Conservation (phyloP, 2,329 filamentous ascomycete species). For the Scortechinia acanthostroma region DNA sequence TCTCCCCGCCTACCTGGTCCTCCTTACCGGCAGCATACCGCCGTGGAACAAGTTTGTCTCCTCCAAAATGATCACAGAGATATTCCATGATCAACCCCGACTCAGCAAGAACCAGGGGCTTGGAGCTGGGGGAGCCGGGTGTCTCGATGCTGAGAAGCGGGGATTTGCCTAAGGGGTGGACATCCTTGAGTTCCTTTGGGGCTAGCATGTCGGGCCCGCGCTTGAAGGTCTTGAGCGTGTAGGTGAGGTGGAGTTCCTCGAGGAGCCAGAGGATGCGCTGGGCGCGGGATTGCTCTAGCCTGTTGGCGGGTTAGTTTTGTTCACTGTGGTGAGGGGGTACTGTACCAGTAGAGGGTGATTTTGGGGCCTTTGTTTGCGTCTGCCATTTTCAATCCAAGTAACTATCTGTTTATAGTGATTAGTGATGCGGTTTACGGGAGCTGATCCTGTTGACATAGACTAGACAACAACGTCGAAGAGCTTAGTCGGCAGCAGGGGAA, state of each 20-base stretch:
- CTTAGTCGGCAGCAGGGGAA: too few species aligned
- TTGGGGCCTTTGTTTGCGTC: conserved; percentile 28
- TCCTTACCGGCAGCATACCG: conserved; percentile 43
- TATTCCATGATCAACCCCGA: conserved; percentile 55
- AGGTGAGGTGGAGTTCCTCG: conserved; percentile 52
- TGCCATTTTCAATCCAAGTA: too few species aligned
- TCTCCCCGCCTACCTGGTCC: conserved; percentile 45
- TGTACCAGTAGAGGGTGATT: conserved; percentile 43
- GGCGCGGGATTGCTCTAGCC: conserved; percentile 57
- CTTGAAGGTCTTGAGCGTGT: conserved; percentile 53
- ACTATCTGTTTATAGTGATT: too few species aligned
- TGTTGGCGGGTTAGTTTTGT: conserved; percentile 14
- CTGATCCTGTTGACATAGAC: too few species aligned
- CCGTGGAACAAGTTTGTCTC: conserved; percentile 22
- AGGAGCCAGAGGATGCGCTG: conserved; percentile 62
- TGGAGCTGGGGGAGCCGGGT: not conserved
- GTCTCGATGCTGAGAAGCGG: conserved; percentile 43
- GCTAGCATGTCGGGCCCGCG: conserved; percentile 44
- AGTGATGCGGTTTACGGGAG: too few species aligned
- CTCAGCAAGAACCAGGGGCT: conserved; percentile 37
- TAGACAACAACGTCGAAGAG: too few species aligned
- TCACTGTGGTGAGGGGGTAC: conserved; percentile 4
- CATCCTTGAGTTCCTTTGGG: conserved; percentile 45
- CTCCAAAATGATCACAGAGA: conserved; percentile 37
- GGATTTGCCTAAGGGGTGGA: conserved; percentile 58